Evolutionary conservation across 2,329 filamentous ascomycete genomes (phyloP), one percentile per base, ranked within the genome.

Genomic region (Alternaria hordeiaustralica): DNA sequence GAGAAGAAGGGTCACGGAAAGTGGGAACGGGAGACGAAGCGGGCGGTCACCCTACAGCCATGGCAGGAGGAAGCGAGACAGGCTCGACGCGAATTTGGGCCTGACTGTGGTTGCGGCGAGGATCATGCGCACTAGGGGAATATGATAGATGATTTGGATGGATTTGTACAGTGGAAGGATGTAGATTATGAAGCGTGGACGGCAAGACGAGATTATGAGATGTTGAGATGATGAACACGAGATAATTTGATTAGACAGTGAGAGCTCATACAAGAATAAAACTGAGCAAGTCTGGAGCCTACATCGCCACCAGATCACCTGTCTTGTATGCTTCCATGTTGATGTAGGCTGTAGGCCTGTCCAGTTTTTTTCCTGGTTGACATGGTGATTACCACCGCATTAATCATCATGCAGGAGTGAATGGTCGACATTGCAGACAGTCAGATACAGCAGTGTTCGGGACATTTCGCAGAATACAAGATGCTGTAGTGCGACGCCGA

Each of bases 61-160:
- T 74, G 73, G 74, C 74, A 74, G 70, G 55, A 74, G 12, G 70
- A 72, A 55, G 73, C 73, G 4, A 74, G 73, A 54, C 55, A 67
- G 46, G 70, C 68, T 41, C 68, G 73, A 54, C 70, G 68, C 26
- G 74, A 67, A n/a, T 75, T 74, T 66, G 75, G 75, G 23, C 72
- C 62, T 18, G 68, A 73, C 46, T 78, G 72, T 54, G 72, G 71
- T 4, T 71, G 67, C 47, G 46, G 55, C 18, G 70, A 71, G 66
- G 73, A 72, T 3, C 71, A 75, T 64, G 51, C 53, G 12, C 75
- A 75, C 59, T 75, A 28, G 36, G 60, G 53, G 23, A 10, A 5
- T 30, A 41, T 25, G 15, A 1, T 10, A 23, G 23, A 13, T 10
- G 21, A 6, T 18, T 8, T 9, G 4, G 51, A 15, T 26, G 51